Evolutionary conservation across 164 flowering plant species (phyloP).

Genomic region (Hamamelis virginiana): DNA sequence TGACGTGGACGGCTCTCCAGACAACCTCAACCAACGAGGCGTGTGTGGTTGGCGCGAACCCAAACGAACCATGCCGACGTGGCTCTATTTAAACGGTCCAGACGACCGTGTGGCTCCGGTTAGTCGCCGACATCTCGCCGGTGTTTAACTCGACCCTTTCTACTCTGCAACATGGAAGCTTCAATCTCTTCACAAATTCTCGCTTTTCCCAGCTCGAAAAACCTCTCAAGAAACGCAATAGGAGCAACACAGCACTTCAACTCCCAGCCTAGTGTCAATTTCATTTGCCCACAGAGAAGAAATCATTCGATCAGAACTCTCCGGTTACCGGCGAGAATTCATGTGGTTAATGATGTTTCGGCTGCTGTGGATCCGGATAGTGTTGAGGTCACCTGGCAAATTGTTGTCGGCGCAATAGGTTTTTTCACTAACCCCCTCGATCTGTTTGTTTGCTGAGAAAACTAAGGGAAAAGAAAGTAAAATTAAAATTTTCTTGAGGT

Average conservation of each 20-base stretch:
- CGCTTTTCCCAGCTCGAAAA: neutral
- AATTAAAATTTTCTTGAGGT: no score
- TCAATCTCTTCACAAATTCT: conserved; percentile 1
- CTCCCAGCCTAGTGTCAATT: neutral
- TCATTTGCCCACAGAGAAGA: neutral
- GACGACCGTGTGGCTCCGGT: neutral
- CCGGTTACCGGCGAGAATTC: neutral
- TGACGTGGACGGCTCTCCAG: no score
- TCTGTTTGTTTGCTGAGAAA: no score
- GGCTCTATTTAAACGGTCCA: neutral
- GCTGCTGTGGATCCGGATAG: conserved; percentile 26
- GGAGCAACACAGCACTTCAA: neutral
- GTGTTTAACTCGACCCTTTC: neutral
- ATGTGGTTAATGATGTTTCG: conserved; percentile 17
- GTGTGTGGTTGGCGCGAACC: conserved; percentile 30
- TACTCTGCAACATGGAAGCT: conserved; percentile 5
- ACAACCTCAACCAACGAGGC: neutral
- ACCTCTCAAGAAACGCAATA: neutral
- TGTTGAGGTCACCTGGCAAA: conserved; percentile 66
- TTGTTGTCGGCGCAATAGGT: conserved; percentile 71
- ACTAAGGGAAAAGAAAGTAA: no score
- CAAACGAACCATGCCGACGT: conserved; percentile 7
- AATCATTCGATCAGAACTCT: conserved; percentile 1
- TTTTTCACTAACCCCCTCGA: no score
- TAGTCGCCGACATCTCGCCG: neutral